These are phyloP conservation scores for Cephaloascus fragrans DNA, from an alignment of 805 yeast genomes.

Conservation along the genomic window DNA sequence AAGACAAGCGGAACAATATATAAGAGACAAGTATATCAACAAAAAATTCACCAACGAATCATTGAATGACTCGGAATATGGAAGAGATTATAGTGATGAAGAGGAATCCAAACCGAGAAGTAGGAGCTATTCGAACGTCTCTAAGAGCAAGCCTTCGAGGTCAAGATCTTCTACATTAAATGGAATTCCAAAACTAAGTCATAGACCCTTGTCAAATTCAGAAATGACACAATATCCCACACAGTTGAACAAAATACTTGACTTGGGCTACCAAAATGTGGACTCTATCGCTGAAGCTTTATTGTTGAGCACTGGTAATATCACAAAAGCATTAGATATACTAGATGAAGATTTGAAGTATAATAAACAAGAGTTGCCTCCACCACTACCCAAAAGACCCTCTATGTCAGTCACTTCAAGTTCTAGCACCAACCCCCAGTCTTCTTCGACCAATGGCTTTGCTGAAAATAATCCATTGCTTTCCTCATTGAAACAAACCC, in stretches of 20 bases:
- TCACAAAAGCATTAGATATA: conserved; percentile 49
- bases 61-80: conserved; percentile 23
- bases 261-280: conserved; percentile 47
- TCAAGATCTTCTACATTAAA: conserved; percentile 7
- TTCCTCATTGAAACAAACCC: conserved; percentile 20
- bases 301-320: conserved; percentile 45
- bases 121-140: background rate
- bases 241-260: conserved; percentile 27
- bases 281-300: conserved; percentile 59
- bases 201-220: conserved; percentile 42
- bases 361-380: conserved; percentile 31
- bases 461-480: conserved; percentile 21
- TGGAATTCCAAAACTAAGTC: conserved; percentile 30
- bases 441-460: conserved; percentile 10
- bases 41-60: conserved; percentile 45
- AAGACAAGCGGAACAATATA: conserved; percentile 40
- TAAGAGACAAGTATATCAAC: conserved; percentile 59
- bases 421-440: conserved; percentile 2
- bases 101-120: background rate
- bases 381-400: conserved; percentile 33
- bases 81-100: conserved; percentile 11
- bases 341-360: conserved; percentile 33
- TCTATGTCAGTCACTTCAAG: conserved; percentile 11
- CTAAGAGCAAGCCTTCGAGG: conserved; percentile 2
- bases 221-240: conserved; percentile 45